These are phyloP conservation scores for Sanghuangporus sanghuang DNA, from an alignment of 1,284 basidiomycete species.

Conservation along the genomic window DNA sequence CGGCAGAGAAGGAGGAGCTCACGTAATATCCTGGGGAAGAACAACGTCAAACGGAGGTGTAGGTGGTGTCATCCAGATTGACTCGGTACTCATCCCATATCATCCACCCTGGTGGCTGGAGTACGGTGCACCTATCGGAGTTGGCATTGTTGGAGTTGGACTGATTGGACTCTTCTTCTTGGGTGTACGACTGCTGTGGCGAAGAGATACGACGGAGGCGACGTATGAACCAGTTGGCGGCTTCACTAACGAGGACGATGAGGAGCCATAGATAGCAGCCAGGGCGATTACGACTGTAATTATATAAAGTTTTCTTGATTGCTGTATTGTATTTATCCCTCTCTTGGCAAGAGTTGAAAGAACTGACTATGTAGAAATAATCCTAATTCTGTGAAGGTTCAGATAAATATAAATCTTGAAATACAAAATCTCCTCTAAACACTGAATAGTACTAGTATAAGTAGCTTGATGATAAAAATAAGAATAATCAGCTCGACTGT, in stretches of 20 bases:
- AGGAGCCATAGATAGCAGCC: background rate
- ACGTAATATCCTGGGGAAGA: constrained; percentile 76
- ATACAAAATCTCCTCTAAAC: too few relatives aligned
- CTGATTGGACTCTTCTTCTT: constrained; percentile 70
- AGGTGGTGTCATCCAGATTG: constrained; percentile 88
- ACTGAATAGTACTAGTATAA: too few relatives aligned
- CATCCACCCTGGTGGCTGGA: constrained; percentile 76
- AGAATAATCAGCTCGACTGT: too few relatives aligned
- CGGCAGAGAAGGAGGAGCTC: constrained; percentile 69
- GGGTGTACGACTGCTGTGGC: constrained; percentile 59
- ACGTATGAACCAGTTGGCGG: constrained; percentile 83
- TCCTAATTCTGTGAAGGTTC: background rate
- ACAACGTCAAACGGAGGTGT: constrained; percentile 63
- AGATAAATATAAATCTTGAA: background rate
- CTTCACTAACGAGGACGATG: constrained; percentile 58
- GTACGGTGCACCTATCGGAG: constrained; percentile 58
- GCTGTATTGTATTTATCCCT: background rate
- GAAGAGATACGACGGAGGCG: constrained; percentile 67
- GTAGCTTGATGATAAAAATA: too few relatives aligned
- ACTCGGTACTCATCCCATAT: constrained; percentile 82
- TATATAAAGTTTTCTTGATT: background rate
- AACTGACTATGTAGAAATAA: background rate
- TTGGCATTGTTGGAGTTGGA: constrained; percentile 50
- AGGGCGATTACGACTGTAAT: background rate
- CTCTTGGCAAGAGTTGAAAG: too few relatives aligned